Evolutionary conservation across 768 basidiomycete genomes (phyloP).

Genomic region (Daedalea quercina): DNA sequence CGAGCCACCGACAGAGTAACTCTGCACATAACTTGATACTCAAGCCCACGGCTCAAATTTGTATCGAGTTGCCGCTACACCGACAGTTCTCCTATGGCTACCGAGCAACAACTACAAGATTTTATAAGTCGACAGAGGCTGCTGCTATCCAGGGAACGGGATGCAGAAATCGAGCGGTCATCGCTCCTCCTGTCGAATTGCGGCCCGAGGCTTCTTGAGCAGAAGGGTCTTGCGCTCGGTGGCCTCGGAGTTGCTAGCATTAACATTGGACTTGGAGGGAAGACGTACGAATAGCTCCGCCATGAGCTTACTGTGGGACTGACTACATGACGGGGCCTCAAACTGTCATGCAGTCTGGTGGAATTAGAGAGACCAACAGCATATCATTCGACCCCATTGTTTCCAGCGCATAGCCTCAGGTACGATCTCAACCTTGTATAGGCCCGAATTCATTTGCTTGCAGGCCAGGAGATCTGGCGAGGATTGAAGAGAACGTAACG

Average conservation of each 20-base stretch:
- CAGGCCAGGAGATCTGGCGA: constrained; percentile 85
- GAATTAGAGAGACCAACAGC: constrained; percentile 82
- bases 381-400: constrained; percentile 59
- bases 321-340: constrained; percentile 3
- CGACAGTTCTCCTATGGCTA: constrained; percentile 16
- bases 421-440: too few species aligned
- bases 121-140: constrained; percentile 66
- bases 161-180: constrained; percentile 79
- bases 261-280: constrained; percentile 87
- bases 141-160: constrained; percentile 66
- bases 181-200: constrained; percentile 79
- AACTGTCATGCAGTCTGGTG: constrained; percentile 56
- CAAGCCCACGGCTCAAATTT: too few species aligned
- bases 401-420: constrained; percentile 88
- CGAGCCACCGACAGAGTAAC: too few species aligned
- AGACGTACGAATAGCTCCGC: constrained; percentile 59
- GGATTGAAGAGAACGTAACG: constrained; percentile 68
- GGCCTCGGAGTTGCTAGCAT: constrained; percentile 66
- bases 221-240: constrained; percentile 74
- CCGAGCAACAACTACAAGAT: constrained; percentile 31
- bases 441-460: too few species aligned
- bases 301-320: neutral
- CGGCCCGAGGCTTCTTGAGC: constrained; percentile 78
- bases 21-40: too few species aligned
- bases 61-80: too few species aligned